Conservation (phyloP, 2,329 filamentous ascomycete genomes). For the Curvularia sp. region DNA sequence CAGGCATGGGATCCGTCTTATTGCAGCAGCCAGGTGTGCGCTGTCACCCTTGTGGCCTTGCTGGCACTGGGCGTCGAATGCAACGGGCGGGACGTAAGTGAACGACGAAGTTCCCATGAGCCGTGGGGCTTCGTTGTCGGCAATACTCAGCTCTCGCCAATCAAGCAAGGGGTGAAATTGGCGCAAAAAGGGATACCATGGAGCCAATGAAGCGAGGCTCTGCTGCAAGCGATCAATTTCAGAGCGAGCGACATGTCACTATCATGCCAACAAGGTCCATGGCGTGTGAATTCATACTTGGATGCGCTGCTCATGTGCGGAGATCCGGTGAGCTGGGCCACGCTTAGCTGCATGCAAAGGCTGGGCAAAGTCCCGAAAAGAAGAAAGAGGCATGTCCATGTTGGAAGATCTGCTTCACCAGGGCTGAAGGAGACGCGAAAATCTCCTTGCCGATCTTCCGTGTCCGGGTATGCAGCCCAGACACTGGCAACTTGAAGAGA, state of each 20-base stretch:
- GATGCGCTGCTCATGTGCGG: not conserved
- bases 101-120: not conserved
- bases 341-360: not conserved
- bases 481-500: not conserved
- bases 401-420: constrained; percentile 1
- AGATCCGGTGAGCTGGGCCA: not conserved
- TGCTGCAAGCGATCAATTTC: not conserved
- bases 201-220: not conserved
- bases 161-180: not conserved
- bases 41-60: constrained; percentile 5
- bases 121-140: not conserved
- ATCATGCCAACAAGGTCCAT: not conserved
- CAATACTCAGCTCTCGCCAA: not conserved
- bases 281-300: not conserved
- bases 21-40: constrained; percentile 23
- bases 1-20: constrained; percentile 1
- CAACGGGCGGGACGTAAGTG: not conserved
- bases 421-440: not conserved
- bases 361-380: not conserved
- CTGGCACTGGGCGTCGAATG: not conserved
- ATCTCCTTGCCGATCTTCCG: constrained; percentile 5
- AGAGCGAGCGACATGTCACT: not conserved
- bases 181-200: not conserved
- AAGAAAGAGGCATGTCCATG: not conserved
- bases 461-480: not conserved